These are phyloP conservation scores for Ormosia semicastrata DNA, from an alignment of 306 rosid genomes.

Conservation along the genomic window DNA sequence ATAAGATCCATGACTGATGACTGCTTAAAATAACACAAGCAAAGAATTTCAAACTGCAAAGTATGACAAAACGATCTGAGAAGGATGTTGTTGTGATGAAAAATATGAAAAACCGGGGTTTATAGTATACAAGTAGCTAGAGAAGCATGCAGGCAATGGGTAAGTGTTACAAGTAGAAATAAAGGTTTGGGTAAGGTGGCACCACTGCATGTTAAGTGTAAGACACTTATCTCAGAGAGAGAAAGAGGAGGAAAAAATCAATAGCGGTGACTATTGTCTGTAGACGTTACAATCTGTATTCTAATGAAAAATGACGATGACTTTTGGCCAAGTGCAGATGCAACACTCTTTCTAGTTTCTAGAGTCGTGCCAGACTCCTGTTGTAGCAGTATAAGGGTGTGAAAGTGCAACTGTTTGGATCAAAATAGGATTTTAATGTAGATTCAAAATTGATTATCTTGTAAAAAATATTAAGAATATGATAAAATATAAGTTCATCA, in stretches of 20 bases:
- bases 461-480: too few relatives aligned
- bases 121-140: neutral
- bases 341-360: too few relatives aligned
- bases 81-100: neutral
- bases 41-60: neutral
- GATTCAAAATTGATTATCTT: too few relatives aligned
- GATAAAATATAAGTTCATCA: too few relatives aligned
- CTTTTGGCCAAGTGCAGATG: too few relatives aligned
- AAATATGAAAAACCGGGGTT: neutral
- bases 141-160: neutral
- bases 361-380: too few relatives aligned
- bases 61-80: neutral
- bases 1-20: conserved; percentile 39
- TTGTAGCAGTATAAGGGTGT: too few relatives aligned
- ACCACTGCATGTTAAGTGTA: conserved; percentile 25
- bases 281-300: neutral
- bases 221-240: conserved; percentile 32
- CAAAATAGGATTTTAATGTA: too few relatives aligned
- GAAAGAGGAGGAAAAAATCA: neutral
- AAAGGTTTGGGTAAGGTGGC: conserved; percentile 26
- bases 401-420: too few relatives aligned
- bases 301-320: neutral
- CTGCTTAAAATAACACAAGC: neutral
- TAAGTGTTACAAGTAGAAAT: neutral
- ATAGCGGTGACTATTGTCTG: neutral